A percentile compares a stretch with the other conserved stretches of the same genome.
Evolutionary conservation across 257 asterid species (phyloP).

Genomic region (Plantago major): DNA sequence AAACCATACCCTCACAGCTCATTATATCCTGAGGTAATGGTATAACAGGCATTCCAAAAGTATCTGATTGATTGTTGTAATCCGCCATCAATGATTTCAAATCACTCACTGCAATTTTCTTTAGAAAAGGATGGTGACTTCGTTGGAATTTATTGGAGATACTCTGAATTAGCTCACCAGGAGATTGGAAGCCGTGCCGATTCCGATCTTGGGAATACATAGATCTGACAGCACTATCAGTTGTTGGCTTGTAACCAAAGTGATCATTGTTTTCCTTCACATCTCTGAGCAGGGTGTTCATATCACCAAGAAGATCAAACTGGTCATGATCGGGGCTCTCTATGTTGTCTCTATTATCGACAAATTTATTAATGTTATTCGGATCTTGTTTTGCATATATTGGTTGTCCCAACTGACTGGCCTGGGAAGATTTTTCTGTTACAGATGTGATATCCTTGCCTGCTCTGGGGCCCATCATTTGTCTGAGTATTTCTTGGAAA

Average conservation of each 20-base stretch:
- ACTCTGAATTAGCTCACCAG: conserved; percentile 70
- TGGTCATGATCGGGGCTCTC: conserved; percentile 53
- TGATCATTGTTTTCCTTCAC: conserved; percentile 51
- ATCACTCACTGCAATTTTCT: conserved; percentile 65
- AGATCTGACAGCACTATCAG: conserved; percentile 37
- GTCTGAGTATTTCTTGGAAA: conserved; percentile 82
- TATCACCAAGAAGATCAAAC: conserved; percentile 71
- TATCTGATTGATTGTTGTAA: conserved; percentile 83
- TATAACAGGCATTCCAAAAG: conserved; percentile 87
- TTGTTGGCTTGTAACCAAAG: conserved; percentile 37
- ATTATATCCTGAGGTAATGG: conserved; percentile 79
- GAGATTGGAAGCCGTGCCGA: conserved; percentile 51
- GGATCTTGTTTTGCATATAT: conserved; percentile 31
- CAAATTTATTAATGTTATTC: conserved; percentile 27
- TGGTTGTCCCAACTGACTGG: conserved; percentile 28
- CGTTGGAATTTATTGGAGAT: conserved; percentile 69
- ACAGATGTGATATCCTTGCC: conserved; percentile 32
- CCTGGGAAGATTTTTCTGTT: conserved; percentile 29
- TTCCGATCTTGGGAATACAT: conserved; percentile 40
- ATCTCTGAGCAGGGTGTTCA: conserved; percentile 63
- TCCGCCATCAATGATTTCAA: conserved; percentile 61
- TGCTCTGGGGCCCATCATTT: conserved; percentile 62
- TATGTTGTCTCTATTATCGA: conserved; percentile 35
- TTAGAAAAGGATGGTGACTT: conserved; percentile 79
- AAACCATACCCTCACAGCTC: conserved; percentile 99